Evolutionary conservation across 2,329 filamentous ascomycete species (phyloP).

Genomic region (Bertia moriformis): DNA sequence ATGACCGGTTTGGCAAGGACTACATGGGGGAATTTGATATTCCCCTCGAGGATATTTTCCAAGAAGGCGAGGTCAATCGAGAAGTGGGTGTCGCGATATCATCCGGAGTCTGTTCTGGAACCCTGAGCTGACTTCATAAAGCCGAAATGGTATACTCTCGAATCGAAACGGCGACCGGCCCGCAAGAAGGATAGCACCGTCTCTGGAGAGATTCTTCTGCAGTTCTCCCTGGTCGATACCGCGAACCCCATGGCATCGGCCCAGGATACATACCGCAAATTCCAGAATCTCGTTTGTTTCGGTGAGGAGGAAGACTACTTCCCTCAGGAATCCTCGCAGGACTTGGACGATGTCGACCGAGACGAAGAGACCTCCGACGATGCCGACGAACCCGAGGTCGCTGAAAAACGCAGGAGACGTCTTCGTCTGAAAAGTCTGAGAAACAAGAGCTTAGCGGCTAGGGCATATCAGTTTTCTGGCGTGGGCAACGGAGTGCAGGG

Average conservation of each 20-base stretch:
- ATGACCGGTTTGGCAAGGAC: slow-evolving; percentile 92
- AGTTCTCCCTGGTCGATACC: slow-evolving; percentile 43
- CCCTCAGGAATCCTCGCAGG: slow-evolving; percentile 11
- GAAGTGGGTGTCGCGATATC: slow-evolving; percentile 75
- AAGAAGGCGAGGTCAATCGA: slow-evolving; percentile 53
- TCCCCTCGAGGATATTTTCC: slow-evolving; percentile 80
- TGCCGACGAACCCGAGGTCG: slow-evolving; percentile 36
- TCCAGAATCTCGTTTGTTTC: slow-evolving; percentile 18
- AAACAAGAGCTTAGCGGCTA: slow-evolving; percentile 66
- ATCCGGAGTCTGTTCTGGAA: slow-evolving; percentile 46
- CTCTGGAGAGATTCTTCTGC: slow-evolving; percentile 46
- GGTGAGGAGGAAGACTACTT: slow-evolving; percentile 22
- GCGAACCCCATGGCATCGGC: slow-evolving; percentile 34
- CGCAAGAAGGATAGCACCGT: slow-evolving; percentile 24
- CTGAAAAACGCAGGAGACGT: slow-evolving; percentile 60
- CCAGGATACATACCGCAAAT: slow-evolving; percentile 38
- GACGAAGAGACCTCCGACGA: slow-evolving; percentile 28
- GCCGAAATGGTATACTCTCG: slow-evolving; percentile 46
- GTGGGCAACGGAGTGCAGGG: slow-evolving; percentile 70
- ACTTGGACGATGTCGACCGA: slow-evolving; percentile 28
- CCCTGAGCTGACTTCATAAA: slow-evolving; percentile 28
- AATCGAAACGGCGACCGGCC: slow-evolving; percentile 29
- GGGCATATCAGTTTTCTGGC: slow-evolving; percentile 77
- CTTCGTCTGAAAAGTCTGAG: slow-evolving; percentile 51
- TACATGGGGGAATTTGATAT: slow-evolving; percentile 96